A percentile compares a stretch with the other conserved stretches of the same genome.
Evolutionary conservation across 192 early-diverging fungal genomes (phyloP).

Genomic region (Allomyces arbusculus): DNA sequence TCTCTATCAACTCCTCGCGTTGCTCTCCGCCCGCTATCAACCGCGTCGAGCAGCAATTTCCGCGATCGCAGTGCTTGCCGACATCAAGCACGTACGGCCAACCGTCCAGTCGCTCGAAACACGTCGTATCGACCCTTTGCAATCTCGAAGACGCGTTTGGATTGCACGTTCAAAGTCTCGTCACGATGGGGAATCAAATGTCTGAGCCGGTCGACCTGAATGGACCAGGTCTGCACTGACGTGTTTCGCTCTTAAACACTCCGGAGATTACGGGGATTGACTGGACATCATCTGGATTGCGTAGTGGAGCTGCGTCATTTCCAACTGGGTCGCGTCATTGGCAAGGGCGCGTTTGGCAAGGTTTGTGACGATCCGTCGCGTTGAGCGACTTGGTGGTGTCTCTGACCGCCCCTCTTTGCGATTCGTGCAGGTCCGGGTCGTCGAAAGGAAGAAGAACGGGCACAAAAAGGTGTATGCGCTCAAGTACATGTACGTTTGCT

Average conservation of each 20-base stretch:
- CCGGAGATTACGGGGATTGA: background rate
- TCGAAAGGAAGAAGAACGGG: conserved; percentile 45
- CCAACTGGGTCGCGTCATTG: conserved; percentile 67
- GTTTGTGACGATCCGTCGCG: conserved; percentile 16
- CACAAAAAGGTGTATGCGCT: conserved; percentile 64
- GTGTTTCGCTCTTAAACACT: background rate
- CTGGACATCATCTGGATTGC: background rate
- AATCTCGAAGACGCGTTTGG: background rate
- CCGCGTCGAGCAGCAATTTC: too few species aligned
- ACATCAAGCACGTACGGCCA: too few species aligned
- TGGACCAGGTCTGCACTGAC: background rate
- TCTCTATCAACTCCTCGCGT: too few species aligned
- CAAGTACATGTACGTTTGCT: conserved; percentile 50
- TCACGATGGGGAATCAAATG: background rate
- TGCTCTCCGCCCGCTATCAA: too few species aligned
- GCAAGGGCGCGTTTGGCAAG: conserved; percentile 93
- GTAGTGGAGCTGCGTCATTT: conserved; percentile 71
- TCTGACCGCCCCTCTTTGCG: conserved; percentile 1
- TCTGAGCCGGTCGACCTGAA: background rate
- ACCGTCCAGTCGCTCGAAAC: too few species aligned
- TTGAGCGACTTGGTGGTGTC: background rate
- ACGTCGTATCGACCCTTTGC: too few species aligned
- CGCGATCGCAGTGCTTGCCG: too few species aligned
- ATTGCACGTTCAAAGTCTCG: background rate
- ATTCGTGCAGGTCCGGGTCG: conserved; percentile 49